A percentile compares a stretch with the other conserved stretches of the same genome.
Evolutionary conservation across 768 basidiomycete genomes (phyloP).

Genomic region (Lactifluus rugatus): DNA sequence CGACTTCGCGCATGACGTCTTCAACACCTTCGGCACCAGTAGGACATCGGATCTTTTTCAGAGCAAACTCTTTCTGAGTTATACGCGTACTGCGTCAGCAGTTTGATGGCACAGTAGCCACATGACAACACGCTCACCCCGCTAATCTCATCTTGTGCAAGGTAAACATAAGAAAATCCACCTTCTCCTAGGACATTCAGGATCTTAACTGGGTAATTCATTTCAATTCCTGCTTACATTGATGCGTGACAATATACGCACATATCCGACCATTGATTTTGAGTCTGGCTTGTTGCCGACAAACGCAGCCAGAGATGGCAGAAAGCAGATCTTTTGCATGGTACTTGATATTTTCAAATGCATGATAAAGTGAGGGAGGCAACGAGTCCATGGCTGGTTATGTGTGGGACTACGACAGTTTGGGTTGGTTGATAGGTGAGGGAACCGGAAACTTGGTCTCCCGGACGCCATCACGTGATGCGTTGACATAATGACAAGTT

Average conservation of each 20-base stretch:
- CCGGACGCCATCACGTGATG: background rate
- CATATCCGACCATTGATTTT: constrained; percentile 96
- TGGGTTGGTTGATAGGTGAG: too few species aligned
- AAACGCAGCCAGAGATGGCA: constrained; percentile 73
- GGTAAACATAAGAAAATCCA: constrained; percentile 87
- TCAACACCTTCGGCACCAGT: constrained; percentile 81
- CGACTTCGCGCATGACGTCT: constrained; percentile 82
- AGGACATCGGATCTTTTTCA: constrained; percentile 95
- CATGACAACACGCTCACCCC: constrained; percentile 43
- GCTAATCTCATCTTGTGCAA: constrained; percentile 78
- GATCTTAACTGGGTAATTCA: constrained; percentile 56
- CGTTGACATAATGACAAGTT: too few species aligned
- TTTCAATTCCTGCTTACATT: background rate
- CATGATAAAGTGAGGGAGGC: constrained; percentile 23
- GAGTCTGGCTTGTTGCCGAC: constrained; percentile 72
- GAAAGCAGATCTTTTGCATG: constrained; percentile 75
- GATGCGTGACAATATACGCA: constrained; percentile 32
- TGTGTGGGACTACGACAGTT: background rate
- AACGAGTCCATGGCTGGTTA: constrained; percentile 9
- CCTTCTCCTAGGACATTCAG: constrained; percentile 92
- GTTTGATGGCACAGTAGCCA: background rate
- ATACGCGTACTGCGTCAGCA: background rate
- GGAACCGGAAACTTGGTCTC: too few species aligned
- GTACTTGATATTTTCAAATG: constrained; percentile 53
- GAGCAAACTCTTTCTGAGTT: constrained; percentile 74